These are phyloP conservation scores for Clitopilus hobsonii DNA, from an alignment of 768 basidiomycete genomes.

Conservation along the genomic window DNA sequence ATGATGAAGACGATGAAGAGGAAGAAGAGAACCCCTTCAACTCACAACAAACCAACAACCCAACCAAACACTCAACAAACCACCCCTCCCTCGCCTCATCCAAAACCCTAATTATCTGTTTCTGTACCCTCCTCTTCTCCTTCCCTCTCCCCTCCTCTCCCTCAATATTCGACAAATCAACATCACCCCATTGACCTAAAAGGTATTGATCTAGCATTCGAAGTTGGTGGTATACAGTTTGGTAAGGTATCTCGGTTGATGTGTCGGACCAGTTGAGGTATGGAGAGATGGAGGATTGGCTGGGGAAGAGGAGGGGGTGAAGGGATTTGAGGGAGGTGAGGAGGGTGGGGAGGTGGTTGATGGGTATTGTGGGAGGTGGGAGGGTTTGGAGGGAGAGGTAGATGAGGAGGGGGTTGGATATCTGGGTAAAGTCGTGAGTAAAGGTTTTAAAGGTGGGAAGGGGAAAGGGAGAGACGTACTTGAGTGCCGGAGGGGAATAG, in stretches of 20 bases:
- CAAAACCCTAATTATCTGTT: conserved; percentile 13
- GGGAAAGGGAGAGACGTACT: conserved; percentile 20
- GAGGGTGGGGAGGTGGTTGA: conserved; percentile 27
- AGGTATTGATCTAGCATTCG: conserved; percentile 60
- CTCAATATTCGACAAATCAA: conserved; percentile 1
- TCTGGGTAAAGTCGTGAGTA: conserved; percentile 21
- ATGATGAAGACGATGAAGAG: too few species aligned
- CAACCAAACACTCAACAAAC: conserved; percentile 44
- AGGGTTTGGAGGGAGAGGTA: conserved; percentile 45
- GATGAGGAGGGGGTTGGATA: conserved; percentile 52
- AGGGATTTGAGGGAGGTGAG: conserved; percentile 25
- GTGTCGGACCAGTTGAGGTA: conserved; percentile 26
- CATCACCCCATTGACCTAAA: conserved; percentile 47
- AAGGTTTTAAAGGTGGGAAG: neutral
- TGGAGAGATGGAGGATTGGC: conserved; percentile 31
- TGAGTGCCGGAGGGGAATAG: conserved; percentile 28
- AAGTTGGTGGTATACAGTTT: conserved; percentile 51
- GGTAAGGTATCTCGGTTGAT: conserved; percentile 22
- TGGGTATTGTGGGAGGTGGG: conserved; percentile 36
- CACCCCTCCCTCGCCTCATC: conserved; percentile 35
- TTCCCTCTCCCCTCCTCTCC: conserved; percentile 15
- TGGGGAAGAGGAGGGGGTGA: conserved; percentile 28
- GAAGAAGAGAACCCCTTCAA: too few species aligned
- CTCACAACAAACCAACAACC: conserved; percentile 48
- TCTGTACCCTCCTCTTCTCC: conserved; percentile 6